Evolutionary conservation across 768 basidiomycete species (phyloP), one percentile per base, ranked within the genome.

Genomic region (Porphyrellus cyaneotinctus): DNA sequence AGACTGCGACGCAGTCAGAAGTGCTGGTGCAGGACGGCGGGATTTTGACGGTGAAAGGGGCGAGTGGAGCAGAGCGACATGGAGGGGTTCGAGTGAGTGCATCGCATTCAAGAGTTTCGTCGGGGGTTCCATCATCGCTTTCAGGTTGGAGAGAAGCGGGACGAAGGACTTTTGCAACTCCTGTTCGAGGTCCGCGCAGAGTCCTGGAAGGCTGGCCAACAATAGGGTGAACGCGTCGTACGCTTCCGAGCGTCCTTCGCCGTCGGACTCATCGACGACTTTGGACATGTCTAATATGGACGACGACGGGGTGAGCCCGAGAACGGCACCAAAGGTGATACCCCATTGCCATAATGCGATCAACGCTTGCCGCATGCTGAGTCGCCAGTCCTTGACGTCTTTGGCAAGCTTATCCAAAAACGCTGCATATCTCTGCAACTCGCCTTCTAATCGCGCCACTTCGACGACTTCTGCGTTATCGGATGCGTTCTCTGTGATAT

Each of bases 1-100:
- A 44, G 86, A 84, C 38, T 82, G 79, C 1, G 87, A 89, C 7
- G 88, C 87, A 22, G 85, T 82, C 20, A 88, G 73, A 12, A 92
- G 79, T 5, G 83, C 68, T 0, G 81, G 72, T 1, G 87, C 78
- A 0, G 88, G 88, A 3, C 87, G 78, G 4, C 64, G 67, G 13
- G 55, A 60, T 42, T 83, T 82, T 62, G 87, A 84, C 1, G 75
- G 58, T 35, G 78, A 74, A 35, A 84, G 74, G 20, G 80, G 82
- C 69, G 85, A 78, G 49, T 84, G 84, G 47, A 90, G 74, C 5
- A 91, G 77, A 51, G 81, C 80, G 45, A 79, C 76, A 60, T 92
- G 90, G 15, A 84, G 77, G 2, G 88, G 87, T 39, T 85, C 83
- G 52, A 89, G 83, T 6, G 83, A 81, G 55, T 81, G 76, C 83